Conservation (phyloP, 192 early-diverging fungal species). For the Chytriomyces sp. region DNA sequence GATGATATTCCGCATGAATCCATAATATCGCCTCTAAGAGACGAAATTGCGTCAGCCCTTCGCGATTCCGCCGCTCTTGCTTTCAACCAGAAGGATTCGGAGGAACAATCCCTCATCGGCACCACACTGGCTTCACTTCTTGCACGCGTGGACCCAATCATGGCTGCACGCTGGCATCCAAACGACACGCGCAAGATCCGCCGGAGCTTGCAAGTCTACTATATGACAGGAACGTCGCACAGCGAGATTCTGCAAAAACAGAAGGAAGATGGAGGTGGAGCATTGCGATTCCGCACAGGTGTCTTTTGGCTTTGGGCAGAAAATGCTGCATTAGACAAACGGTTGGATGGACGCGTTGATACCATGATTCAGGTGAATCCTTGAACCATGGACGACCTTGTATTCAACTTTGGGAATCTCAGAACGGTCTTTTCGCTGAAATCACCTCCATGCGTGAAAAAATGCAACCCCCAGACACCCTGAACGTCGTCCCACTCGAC, state of each 20-base stretch:
- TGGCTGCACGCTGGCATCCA: constrained; percentile 89
- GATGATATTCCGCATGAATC: constrained; percentile 20
- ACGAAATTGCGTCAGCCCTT: constrained; percentile 22
- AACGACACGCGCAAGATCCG: constrained; percentile 86
- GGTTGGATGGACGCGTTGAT: constrained; percentile 83
- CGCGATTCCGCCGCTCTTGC: constrained; percentile 21
- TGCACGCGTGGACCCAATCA: constrained; percentile 73
- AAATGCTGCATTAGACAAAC: constrained; percentile 61
- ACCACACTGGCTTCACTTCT: constrained; percentile 55
- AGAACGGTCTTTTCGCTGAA: constrained; percentile 56
- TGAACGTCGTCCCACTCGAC: constrained; percentile 2
- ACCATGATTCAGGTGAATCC: constrained; percentile 81
- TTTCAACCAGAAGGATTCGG: constrained; percentile 4
- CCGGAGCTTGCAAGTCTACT: constrained; percentile 78
- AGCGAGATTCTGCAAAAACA: constrained; percentile 76
- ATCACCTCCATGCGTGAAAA: constrained; percentile 48
- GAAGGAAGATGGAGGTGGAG: constrained; percentile 25
- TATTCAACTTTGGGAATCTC: background rate
- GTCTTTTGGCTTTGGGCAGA: constrained; percentile 91
- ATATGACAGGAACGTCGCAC: constrained; percentile 71
- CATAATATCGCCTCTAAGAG: constrained; percentile 13
- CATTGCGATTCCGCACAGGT: constrained; percentile 61
- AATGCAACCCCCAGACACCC: background rate
- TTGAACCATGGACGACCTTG: background rate
- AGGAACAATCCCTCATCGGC: background rate